A percentile compares a stretch with the other conserved stretches of the same genome.
These are phyloP conservation scores for Strobilomyces confusus DNA, from an alignment of 768 basidiomycete genomes.

Conservation along the genomic window DNA sequence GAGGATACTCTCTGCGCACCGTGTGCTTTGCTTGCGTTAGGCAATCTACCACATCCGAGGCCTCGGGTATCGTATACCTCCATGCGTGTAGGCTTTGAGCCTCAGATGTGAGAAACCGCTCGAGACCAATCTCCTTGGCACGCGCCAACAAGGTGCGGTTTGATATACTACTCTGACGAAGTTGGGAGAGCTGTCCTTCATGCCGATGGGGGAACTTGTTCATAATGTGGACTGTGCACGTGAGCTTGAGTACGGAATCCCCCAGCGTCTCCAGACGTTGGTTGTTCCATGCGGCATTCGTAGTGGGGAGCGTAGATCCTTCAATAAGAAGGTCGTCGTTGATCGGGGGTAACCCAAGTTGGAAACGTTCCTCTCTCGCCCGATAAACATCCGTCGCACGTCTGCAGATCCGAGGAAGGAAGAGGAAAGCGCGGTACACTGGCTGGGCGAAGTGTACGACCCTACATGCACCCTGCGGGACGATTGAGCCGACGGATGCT, in stretches of 20 bases:
- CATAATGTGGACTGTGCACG: slow-evolving; percentile 71
- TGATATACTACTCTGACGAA: slow-evolving; percentile 62
- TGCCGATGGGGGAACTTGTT: slow-evolving; percentile 73
- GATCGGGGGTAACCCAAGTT: slow-evolving; percentile 62
- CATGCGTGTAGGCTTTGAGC: slow-evolving; percentile 49
- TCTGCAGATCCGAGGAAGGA: slow-evolving; percentile 65
- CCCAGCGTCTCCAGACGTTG: slow-evolving; percentile 87
- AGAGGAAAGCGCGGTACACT: slow-evolving; percentile 47
- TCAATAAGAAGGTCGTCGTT: slow-evolving; percentile 56
- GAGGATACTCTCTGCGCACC: slow-evolving; percentile 49
- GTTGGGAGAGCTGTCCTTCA: slow-evolving; percentile 73
- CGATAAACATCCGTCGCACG: slow-evolving; percentile 66
- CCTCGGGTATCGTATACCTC: slow-evolving; percentile 46
- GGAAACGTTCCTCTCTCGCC: slow-evolving; percentile 44
- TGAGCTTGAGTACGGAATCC: slow-evolving; percentile 76
- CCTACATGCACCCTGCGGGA: slow-evolving; percentile 46
- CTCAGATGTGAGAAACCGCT: slow-evolving; percentile 62
- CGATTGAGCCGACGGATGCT: slow-evolving; percentile 30
- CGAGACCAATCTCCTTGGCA: slow-evolving; percentile 60
- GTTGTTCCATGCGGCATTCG: slow-evolving; percentile 65
- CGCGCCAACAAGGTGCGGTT: slow-evolving; percentile 68
- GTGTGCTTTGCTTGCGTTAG: slow-evolving; percentile 25
- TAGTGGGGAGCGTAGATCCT: slow-evolving; percentile 71
- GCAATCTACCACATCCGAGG: slow-evolving; percentile 34
- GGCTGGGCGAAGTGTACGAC: slow-evolving; percentile 51